Evolutionary conservation across 108 stramenopile species (phyloP).

Genomic region (Nannochloropsis salina): DNA sequence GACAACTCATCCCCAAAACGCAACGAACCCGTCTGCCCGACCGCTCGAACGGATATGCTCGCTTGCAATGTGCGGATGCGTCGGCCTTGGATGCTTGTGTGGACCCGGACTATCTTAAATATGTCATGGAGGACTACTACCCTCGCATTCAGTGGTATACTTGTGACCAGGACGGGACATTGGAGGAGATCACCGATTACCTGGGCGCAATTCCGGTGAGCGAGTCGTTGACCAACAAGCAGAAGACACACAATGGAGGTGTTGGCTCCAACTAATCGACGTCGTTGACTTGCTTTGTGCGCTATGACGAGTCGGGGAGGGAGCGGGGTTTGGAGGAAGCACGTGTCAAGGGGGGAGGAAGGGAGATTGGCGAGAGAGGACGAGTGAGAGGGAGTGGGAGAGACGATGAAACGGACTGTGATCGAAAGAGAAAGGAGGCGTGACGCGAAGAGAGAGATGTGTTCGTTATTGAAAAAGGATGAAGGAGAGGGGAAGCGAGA

Average conservation of each 20-base stretch:
- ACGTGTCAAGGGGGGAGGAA: not conserved
- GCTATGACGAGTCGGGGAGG: not conserved
- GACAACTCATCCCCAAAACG: slow-evolving; percentile 1
- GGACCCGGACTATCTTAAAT: not conserved
- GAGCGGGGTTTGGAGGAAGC: not conserved
- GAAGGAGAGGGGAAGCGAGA: too few species aligned
- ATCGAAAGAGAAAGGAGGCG: too few species aligned
- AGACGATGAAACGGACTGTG: too few species aligned
- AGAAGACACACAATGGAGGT: not conserved
- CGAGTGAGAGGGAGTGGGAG: too few species aligned
- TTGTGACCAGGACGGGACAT: not conserved
- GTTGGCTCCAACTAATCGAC: not conserved
- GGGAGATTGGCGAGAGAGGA: not conserved
- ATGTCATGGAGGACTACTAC: not conserved
- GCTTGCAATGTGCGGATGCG: not conserved
- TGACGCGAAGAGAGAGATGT: too few species aligned
- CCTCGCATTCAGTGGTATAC: not conserved
- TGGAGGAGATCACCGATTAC: not conserved
- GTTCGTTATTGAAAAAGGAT: too few species aligned
- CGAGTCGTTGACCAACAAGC: not conserved
- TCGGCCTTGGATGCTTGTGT: not conserved
- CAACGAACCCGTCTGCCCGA: not conserved
- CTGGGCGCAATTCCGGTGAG: not conserved
- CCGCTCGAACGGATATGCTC: not conserved
- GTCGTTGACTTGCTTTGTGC: too few species aligned